These are phyloP conservation scores for Martiniozyma asiatica DNA, from an alignment of 1,139 yeast genomes.

Conservation along the genomic window DNA sequence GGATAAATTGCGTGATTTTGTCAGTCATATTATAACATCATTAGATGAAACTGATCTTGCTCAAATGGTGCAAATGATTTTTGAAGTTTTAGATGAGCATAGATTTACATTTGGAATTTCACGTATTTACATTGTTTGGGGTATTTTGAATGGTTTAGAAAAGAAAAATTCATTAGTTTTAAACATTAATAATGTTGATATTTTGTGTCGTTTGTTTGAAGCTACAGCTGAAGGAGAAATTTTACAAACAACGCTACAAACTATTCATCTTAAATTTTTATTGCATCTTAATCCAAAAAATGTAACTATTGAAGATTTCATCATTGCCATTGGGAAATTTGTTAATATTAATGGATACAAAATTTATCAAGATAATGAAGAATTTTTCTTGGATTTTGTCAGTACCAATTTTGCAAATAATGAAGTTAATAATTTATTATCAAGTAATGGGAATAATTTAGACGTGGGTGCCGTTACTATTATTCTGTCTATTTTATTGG, in stretches of 20 bases:
- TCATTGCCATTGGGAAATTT: slow-evolving; percentile 29
- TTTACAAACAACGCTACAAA: slow-evolving; percentile 38
- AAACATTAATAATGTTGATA: slow-evolving; percentile 18
- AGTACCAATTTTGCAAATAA: slow-evolving; percentile 13
- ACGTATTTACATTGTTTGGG: slow-evolving; percentile 48
- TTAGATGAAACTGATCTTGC: slow-evolving; percentile 24
- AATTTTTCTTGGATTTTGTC: slow-evolving; percentile 23
- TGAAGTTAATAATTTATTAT: slow-evolving; percentile 9
- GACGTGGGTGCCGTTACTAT: slow-evolving; percentile 14
- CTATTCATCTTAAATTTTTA: slow-evolving; percentile 35
- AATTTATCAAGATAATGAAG: slow-evolving; percentile 27
- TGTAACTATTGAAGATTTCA: slow-evolving; percentile 20
- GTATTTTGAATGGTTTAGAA: slow-evolving; percentile 42
- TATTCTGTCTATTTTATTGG: slow-evolving; percentile 9
- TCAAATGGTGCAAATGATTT: slow-evolving; percentile 23
- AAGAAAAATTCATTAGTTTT: slow-evolving; percentile 22
- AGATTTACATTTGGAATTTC: slow-evolving; percentile 61
- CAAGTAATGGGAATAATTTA: slow-evolving; percentile 4
- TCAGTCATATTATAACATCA: slow-evolving; percentile 29
- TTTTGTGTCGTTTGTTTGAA: slow-evolving; percentile 37
- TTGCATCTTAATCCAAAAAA: slow-evolving; percentile 22
- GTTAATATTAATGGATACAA: slow-evolving; percentile 30
- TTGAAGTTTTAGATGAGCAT: slow-evolving; percentile 34
- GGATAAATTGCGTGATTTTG: slow-evolving; percentile 34
- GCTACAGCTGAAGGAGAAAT: slow-evolving; percentile 49